Conservation (phyloP, 2,329 filamentous ascomycete genomes). For the Alternaria sp. region DNA sequence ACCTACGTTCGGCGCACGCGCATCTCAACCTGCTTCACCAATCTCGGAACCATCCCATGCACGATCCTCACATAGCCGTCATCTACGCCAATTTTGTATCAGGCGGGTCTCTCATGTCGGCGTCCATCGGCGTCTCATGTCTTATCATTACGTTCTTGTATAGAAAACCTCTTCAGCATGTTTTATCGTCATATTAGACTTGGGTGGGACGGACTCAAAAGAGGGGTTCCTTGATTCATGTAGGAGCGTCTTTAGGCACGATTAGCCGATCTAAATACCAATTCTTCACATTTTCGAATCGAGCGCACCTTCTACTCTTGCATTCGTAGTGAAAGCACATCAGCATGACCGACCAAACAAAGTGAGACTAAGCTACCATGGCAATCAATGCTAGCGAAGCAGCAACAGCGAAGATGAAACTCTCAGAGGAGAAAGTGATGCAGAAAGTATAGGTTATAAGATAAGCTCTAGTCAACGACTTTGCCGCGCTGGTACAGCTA, state of each 20-base stretch:
- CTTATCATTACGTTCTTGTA: not conserved
- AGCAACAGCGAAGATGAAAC: too few relatives aligned
- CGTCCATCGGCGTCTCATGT: not conserved
- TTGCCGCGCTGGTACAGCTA: too few relatives aligned
- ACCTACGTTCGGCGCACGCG: not conserved
- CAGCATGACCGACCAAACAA: too few relatives aligned
- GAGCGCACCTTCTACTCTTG: not conserved
- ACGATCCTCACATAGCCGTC: not conserved
- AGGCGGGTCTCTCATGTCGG: not conserved
- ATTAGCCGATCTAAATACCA: not conserved
- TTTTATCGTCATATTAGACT: slow-evolving; percentile 4
- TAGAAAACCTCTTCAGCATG: not conserved
- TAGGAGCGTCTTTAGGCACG: not conserved
- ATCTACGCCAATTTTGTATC: not conserved
- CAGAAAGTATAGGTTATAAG: too few relatives aligned
- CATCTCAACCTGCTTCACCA: not conserved
- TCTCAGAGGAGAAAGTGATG: too few relatives aligned
- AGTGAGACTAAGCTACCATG: too few relatives aligned
- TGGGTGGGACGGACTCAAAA: not conserved
- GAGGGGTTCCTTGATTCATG: not conserved
- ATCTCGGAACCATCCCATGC: not conserved
- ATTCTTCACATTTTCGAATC: not conserved
- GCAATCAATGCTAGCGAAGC: too few relatives aligned
- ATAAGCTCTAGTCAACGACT: too few relatives aligned
- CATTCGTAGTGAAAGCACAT: too few relatives aligned